phyloP scores from a whole-genome alignment of 257 asterid species.

The Marsdenia floribunda region DNA sequence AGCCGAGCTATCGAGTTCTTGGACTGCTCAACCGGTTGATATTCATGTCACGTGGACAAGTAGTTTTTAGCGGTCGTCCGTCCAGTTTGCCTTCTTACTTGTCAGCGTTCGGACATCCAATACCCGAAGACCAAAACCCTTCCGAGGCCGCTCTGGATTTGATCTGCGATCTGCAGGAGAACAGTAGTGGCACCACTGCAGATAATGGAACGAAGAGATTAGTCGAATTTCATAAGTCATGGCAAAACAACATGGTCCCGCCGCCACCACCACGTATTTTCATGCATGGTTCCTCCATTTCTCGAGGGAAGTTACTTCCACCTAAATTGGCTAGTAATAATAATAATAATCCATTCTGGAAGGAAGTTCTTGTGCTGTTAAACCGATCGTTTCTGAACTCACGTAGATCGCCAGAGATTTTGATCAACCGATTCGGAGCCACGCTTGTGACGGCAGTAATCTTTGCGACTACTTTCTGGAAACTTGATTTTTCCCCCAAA shows the following conservation, averaged over 20 bases:
- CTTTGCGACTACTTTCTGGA: slow-evolving; percentile 62
- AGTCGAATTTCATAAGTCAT: slow-evolving; percentile 52
- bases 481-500: slow-evolving; percentile 61
- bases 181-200: slow-evolving; percentile 24
- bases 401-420: slow-evolving; percentile 57
- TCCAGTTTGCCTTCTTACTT: slow-evolving; percentile 45
- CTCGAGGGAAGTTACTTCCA: slow-evolving; percentile 49
- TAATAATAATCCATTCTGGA: slow-evolving; percentile 62
- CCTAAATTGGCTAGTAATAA: slow-evolving; percentile 52
- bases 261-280: not conserved
- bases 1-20: slow-evolving; percentile 65
- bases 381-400: slow-evolving; percentile 53
- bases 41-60: slow-evolving; percentile 60
- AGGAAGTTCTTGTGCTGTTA: slow-evolving; percentile 44
- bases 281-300: slow-evolving; percentile 44
- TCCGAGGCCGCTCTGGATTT: slow-evolving; percentile 70
- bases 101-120: slow-evolving; percentile 68
- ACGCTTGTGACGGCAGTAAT: slow-evolving; percentile 62
- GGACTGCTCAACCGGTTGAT: slow-evolving; percentile 56
- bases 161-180: slow-evolving; percentile 51
- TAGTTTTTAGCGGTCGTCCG: slow-evolving; percentile 72
- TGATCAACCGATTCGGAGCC: slow-evolving; percentile 50
- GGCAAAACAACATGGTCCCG: slow-evolving; percentile 31
- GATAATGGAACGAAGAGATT: slow-evolving; percentile 54
- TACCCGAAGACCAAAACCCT: slow-evolving; percentile 56